Percentiles rank a stretch among this genome's conserved stretches.
These are phyloP conservation scores for Sclerotinia minor DNA, from an alignment of 2,329 filamentous ascomycete genomes.

Conservation along the genomic window DNA sequence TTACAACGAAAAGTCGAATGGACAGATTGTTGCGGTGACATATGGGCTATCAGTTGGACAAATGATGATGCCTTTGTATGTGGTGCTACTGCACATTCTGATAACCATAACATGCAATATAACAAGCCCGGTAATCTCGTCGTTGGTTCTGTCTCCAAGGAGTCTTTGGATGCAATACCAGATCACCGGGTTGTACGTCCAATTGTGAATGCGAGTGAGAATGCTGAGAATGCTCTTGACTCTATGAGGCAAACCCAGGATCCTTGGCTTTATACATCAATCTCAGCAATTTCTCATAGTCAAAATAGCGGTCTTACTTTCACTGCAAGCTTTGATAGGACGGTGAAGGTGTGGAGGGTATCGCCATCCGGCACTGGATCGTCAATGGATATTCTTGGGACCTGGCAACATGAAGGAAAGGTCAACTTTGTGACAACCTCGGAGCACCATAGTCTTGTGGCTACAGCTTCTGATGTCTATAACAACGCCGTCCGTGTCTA, in stretches of 20 bases:
- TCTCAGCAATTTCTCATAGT: constrained; percentile 61
- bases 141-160: constrained; percentile 51
- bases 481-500: constrained; percentile 59
- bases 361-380: constrained; percentile 41
- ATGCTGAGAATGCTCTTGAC: constrained; percentile 55
- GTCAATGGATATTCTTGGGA: constrained; percentile 49
- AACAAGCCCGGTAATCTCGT: constrained; percentile 64
- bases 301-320: constrained; percentile 49
- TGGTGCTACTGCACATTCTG: constrained; percentile 63
- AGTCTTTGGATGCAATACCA: constrained; percentile 52
- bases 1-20: constrained; percentile 55
- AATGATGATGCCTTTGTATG: constrained; percentile 56
- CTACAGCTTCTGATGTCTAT: constrained; percentile 59
- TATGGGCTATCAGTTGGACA: constrained; percentile 59
- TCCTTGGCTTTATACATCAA: constrained; percentile 64
- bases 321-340: constrained; percentile 62
- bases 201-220: constrained; percentile 45
- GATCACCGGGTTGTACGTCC: constrained; percentile 60
- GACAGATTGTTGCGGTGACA: constrained; percentile 62
- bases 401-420: constrained; percentile 58
- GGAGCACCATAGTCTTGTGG: constrained; percentile 49
- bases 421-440: constrained; percentile 64
- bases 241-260: constrained; percentile 61
- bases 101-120: constrained; percentile 64
- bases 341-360: constrained; percentile 60